Conservation (phyloP, 768 basidiomycete genomes). For the Lyophyllum semitale region DNA sequence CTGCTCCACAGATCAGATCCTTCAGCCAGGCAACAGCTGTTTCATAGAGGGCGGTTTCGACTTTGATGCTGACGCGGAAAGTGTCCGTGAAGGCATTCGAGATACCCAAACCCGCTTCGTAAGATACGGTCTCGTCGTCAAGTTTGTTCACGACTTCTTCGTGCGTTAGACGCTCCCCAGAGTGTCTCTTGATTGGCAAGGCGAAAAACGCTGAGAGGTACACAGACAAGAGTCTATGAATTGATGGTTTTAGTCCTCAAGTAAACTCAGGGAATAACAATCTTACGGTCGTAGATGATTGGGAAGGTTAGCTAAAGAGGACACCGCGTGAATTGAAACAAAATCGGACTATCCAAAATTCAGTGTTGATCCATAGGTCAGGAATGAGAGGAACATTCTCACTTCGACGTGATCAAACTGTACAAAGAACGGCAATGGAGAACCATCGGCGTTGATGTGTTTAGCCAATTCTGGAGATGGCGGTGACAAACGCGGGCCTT, state of each 20-base stretch:
- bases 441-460: constrained; percentile 70
- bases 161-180: constrained; percentile 72
- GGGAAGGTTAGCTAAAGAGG: constrained; percentile 77
- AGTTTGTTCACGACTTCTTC: constrained; percentile 92
- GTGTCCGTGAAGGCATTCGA: constrained; percentile 71
- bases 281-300: constrained; percentile 75
- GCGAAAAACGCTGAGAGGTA: constrained; percentile 89
- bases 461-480: constrained; percentile 49
- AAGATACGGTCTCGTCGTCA: constrained; percentile 89
- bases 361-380: constrained; percentile 4
- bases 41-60: constrained; percentile 79
- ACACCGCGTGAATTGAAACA: constrained; percentile 74
- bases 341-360: constrained; percentile 77
- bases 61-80: constrained; percentile 78
- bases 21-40: constrained; percentile 83
- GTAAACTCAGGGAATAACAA: not conserved
- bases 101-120: constrained; percentile 72
- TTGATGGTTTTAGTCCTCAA: constrained; percentile 3
- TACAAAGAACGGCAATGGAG: constrained; percentile 80
- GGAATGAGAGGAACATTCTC: not conserved
- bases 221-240: constrained; percentile 66
- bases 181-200: constrained; percentile 72
- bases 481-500: constrained; percentile 23
- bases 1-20: constrained; percentile 73
- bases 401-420: constrained; percentile 95